Evolutionary conservation across 345 rosid species (phyloP).

Genomic region (Aurinia saxatilis): DNA sequence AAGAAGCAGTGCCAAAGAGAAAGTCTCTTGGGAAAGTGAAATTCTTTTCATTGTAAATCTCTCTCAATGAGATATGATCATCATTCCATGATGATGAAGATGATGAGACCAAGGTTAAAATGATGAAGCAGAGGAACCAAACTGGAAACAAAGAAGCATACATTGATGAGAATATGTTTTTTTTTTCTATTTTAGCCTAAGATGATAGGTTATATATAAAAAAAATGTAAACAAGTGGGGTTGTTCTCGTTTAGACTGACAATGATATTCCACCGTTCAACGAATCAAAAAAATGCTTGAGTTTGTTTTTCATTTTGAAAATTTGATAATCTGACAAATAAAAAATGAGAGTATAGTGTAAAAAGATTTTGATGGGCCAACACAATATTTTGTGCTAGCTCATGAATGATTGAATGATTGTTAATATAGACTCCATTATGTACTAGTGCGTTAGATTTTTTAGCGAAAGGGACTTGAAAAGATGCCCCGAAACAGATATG

Average conservation of each 20-base stretch:
- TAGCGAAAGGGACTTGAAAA: background rate
- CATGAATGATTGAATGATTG: background rate
- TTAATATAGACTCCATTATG: background rate
- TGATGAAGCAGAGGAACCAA: slow-evolving; percentile 13
- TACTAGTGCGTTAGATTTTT: background rate
- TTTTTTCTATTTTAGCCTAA: background rate
- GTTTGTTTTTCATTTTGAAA: background rate
- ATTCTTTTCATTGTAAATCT: background rate
- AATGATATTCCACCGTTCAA: background rate
- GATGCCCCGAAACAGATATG: background rate
- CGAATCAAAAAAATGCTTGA: background rate
- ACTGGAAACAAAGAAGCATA: background rate
- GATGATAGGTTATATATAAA: background rate
- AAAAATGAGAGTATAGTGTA: background rate
- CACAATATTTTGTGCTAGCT: background rate
- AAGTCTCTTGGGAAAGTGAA: slow-evolving; percentile 37
- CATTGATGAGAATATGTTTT: too few relatives aligned
- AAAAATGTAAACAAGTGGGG: background rate
- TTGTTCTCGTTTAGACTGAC: background rate
- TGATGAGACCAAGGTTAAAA: slow-evolving; percentile 9
- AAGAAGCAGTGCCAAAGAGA: slow-evolving; percentile 77
- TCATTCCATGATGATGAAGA: slow-evolving; percentile 5
- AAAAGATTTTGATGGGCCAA: background rate
- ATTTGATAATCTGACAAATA: background rate
- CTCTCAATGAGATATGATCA: slow-evolving; percentile 11